Conservation (phyloP, 2,329 filamentous ascomycete species). For the Neonectria neomacrospora region DNA sequence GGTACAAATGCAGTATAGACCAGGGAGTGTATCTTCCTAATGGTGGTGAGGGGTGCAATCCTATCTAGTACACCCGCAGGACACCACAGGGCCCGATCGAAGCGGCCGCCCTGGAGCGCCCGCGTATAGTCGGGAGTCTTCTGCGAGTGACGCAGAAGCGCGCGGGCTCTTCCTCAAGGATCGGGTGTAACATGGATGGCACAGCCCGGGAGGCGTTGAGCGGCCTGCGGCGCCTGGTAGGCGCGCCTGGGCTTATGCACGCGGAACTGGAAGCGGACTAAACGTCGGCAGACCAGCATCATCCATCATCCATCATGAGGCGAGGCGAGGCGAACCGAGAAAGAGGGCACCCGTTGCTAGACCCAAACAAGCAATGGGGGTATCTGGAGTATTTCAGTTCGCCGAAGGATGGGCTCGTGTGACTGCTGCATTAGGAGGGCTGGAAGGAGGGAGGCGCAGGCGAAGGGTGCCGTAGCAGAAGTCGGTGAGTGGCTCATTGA, state of each 20-base stretch:
- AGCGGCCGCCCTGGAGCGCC: slow-evolving; percentile 17
- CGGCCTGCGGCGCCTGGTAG: slow-evolving; percentile 15
- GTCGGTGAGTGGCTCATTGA: slow-evolving; percentile 6
- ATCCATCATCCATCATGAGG: background rate
- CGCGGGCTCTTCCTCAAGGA: background rate
- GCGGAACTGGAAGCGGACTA: slow-evolving; percentile 18
- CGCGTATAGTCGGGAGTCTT: slow-evolving; percentile 14
- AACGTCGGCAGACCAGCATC: slow-evolving; percentile 6
- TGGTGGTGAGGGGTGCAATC: background rate
- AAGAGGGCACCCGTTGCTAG: slow-evolving; percentile 12
- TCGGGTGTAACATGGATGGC: slow-evolving; percentile 4
- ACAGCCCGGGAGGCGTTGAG: slow-evolving; percentile 10
- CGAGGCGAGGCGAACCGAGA: slow-evolving; percentile 1
- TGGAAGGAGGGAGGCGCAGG: slow-evolving; percentile 3
- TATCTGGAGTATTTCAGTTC: slow-evolving; percentile 17
- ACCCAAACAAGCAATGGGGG: slow-evolving; percentile 7
- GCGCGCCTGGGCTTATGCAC: slow-evolving; percentile 13
- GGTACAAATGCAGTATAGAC: background rate
- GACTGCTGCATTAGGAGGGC: slow-evolving; percentile 10
- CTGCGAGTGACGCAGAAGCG: background rate
- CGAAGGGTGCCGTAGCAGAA: slow-evolving; percentile 1
- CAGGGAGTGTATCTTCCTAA: background rate
- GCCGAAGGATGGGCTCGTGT: slow-evolving; percentile 19
- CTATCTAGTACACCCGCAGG: background rate
- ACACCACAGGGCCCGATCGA: background rate